phyloP scores from a whole-genome alignment of 169 alveolate species.

The Cystoisospora suis region DNA sequence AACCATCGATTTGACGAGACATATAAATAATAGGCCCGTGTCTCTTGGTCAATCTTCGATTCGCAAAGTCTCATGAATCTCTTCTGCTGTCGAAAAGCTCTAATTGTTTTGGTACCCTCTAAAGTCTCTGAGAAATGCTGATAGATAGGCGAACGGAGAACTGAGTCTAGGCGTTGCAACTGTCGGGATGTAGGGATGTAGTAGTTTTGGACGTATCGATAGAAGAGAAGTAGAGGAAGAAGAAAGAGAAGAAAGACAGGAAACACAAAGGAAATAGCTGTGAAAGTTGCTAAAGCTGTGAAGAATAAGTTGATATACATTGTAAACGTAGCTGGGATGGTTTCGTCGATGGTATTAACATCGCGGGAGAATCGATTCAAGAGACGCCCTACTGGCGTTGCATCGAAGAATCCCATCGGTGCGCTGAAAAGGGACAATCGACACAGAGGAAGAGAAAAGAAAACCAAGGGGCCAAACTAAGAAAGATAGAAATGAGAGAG shows the following conservation, averaged over 20 bases:
- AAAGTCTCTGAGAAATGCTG: constrained; percentile 70
- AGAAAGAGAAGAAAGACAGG: constrained; percentile 61
- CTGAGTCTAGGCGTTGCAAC: constrained; percentile 60
- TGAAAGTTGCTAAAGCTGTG: constrained; percentile 39
- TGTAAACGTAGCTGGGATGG: constrained; percentile 24
- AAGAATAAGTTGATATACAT: not conserved
- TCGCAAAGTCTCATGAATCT: constrained; percentile 39
- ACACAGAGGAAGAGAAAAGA: not conserved
- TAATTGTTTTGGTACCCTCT: constrained; percentile 69
- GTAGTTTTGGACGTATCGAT: constrained; percentile 55
- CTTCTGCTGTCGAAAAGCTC: constrained; percentile 66
- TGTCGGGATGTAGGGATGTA: constrained; percentile 70
- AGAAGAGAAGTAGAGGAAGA: constrained; percentile 55
- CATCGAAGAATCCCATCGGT: constrained; percentile 79
- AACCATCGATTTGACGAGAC: constrained; percentile 74
- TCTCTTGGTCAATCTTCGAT: not conserved
- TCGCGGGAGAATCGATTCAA: constrained; percentile 82
- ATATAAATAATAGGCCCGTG: constrained; percentile 62
- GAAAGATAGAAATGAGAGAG: not conserved
- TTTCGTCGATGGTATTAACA: constrained; percentile 66
- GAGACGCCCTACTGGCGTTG: constrained; percentile 82
- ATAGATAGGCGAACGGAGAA: constrained; percentile 66
- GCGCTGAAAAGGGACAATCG: constrained; percentile 56
- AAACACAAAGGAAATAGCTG: constrained; percentile 51
- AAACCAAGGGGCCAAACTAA: not conserved